These are phyloP conservation scores for Claviceps maximensis DNA, from an alignment of 2,329 filamentous ascomycete species.

Conservation along the genomic window DNA sequence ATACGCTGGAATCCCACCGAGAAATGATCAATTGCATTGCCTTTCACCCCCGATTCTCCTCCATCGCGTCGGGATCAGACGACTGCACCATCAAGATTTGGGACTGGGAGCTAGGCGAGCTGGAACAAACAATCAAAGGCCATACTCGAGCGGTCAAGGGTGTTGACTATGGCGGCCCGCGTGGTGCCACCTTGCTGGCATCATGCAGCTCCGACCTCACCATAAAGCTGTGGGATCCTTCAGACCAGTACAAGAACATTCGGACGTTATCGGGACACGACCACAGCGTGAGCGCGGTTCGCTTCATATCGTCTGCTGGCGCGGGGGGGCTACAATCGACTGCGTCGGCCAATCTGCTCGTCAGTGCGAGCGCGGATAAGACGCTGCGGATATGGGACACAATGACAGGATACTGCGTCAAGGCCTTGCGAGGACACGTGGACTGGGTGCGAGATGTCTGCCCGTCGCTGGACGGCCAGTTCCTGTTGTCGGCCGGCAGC, in stretches of 20 bases:
- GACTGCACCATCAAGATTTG: constrained; percentile 93
- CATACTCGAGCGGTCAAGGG: constrained; percentile 83
- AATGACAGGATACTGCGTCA: constrained; percentile 79
- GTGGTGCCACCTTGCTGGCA: constrained; percentile 52
- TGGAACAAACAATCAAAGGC: constrained; percentile 81
- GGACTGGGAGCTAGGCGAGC: constrained; percentile 90
- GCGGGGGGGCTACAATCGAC: constrained; percentile 66
- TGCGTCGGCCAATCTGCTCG: constrained; percentile 62
- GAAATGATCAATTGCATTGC: constrained; percentile 74
- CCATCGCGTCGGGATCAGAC: constrained; percentile 78
- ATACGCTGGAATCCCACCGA: constrained; percentile 74
- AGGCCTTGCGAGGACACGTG: constrained; percentile 67
- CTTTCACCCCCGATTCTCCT: constrained; percentile 86
- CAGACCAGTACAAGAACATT: constrained; percentile 86
- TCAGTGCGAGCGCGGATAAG: constrained; percentile 73
- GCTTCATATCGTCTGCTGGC: constrained; percentile 67
- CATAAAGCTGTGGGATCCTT: constrained; percentile 90
- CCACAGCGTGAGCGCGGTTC: constrained; percentile 74
- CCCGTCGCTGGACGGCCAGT: constrained; percentile 73
- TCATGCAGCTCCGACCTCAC: constrained; percentile 71
- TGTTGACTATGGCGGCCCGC: constrained; percentile 78
- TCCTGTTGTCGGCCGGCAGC: constrained; percentile 65
- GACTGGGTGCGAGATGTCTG: constrained; percentile 81
- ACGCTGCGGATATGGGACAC: constrained; percentile 83
- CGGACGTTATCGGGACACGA: constrained; percentile 84